Conservation (phyloP, 2,329 filamentous ascomycete species). For the Cadophora gregata region DNA sequence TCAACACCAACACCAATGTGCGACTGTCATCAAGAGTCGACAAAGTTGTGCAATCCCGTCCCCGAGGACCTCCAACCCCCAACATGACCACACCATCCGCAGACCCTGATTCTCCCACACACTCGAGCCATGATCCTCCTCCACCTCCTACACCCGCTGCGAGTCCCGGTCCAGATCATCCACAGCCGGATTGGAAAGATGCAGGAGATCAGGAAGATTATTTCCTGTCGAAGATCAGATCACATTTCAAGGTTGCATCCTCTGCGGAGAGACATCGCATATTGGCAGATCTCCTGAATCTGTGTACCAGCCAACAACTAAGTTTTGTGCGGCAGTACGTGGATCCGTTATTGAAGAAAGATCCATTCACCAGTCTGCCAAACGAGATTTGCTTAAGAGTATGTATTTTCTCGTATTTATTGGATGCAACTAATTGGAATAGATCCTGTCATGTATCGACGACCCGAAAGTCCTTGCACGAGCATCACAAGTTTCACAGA, state of each 20-base stretch:
- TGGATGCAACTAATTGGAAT: constrained; percentile 28
- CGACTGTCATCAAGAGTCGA: constrained; percentile 52
- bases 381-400: constrained; percentile 92
- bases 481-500: constrained; percentile 92
- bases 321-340: constrained; percentile 98
- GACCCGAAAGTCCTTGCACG: constrained; percentile 93
- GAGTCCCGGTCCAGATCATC: constrained; percentile 66
- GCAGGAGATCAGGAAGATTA: constrained; percentile 82
- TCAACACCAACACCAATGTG: constrained; percentile 52
- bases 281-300: constrained; percentile 85
- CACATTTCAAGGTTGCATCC: constrained; percentile 80
- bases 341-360: constrained; percentile 91
- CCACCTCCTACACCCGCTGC: constrained; percentile 70
- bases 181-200: constrained; percentile 75
- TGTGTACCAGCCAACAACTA: constrained; percentile 93
- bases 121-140: constrained; percentile 54
- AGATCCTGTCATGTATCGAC: constrained; percentile 97
- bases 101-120: constrained; percentile 58
- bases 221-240: constrained; percentile 78
- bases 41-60: constrained; percentile 58
- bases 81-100: constrained; percentile 70
- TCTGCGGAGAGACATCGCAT: constrained; percentile 79
- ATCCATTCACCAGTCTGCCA: constrained; percentile 90
- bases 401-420: constrained; percentile 47
- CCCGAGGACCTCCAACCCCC: constrained; percentile 67